Conservation (phyloP, 768 basidiomycete genomes). For the Tylopilus plumbeoviolaceoides region DNA sequence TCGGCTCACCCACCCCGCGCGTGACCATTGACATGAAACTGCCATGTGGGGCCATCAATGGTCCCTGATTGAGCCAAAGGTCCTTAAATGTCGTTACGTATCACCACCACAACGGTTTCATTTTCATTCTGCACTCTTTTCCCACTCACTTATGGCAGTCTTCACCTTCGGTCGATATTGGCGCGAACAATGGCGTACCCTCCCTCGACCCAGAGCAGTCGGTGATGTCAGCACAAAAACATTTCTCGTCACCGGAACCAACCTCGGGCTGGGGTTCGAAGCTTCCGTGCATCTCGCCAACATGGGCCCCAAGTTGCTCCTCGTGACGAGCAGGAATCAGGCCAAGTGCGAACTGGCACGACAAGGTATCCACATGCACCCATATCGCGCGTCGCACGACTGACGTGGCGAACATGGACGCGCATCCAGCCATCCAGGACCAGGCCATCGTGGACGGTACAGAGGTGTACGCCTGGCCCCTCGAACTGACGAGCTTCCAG, state of each 20-base stretch:
- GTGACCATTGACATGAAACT: no score
- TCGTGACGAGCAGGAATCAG: slow-evolving; percentile 33
- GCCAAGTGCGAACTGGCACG: slow-evolving; percentile 23
- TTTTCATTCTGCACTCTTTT: no score
- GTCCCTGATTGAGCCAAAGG: no score
- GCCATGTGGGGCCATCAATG: no score
- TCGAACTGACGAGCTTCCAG: slow-evolving; percentile 33
- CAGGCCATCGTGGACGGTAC: slow-evolving; percentile 7
- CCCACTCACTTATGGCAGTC: slow-evolving; percentile 8
- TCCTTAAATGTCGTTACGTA: no score
- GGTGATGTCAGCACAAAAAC: slow-evolving; percentile 43
- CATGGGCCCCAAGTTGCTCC: slow-evolving; percentile 29
- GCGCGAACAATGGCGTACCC: slow-evolving; percentile 21
- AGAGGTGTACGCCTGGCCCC: slow-evolving; percentile 28
- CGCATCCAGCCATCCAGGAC: slow-evolving; percentile 14
- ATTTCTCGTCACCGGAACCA: slow-evolving; percentile 49
- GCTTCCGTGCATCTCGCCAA: slow-evolving; percentile 29
- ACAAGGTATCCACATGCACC: slow-evolving; percentile 11
- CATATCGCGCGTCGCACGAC: not conserved
- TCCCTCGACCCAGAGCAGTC: slow-evolving; percentile 11
- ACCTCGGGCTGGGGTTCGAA: slow-evolving; percentile 37
- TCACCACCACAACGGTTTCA: no score
- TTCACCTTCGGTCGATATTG: slow-evolving; percentile 13
- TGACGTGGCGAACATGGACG: not conserved
- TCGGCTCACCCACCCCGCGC: no score